phyloP scores from a whole-genome alignment of 139 green algal genomes.

The Eudorina sp. region DNA sequence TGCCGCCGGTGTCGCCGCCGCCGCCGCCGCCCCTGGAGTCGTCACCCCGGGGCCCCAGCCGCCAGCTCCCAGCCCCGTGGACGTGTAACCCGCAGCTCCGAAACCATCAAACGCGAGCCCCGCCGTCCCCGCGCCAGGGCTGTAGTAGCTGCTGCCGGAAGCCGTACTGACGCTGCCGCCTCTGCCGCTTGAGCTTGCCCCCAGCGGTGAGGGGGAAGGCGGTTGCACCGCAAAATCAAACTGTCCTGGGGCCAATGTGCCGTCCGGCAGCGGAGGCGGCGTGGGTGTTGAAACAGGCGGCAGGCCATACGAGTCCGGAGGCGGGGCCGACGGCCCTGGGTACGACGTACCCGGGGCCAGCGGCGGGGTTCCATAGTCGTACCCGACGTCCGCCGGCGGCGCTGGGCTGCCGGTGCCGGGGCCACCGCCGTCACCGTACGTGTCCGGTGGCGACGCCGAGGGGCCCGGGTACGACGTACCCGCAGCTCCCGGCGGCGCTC shows the following conservation, averaged over 20 bases:
- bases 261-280: neutral
- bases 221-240: no score
- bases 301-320: neutral
- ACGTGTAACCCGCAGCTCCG: neutral
- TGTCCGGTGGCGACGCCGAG: no score
- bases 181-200: neutral
- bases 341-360: neutral
- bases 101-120: neutral
- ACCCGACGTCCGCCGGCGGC: neutral
- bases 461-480: no score
- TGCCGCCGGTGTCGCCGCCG: neutral
- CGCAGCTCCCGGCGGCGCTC: no score
- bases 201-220: neutral
- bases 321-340: neutral
- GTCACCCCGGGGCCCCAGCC: neutral
- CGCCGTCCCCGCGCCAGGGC: neutral
- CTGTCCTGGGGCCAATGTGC: neutral
- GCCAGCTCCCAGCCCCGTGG: neutral
- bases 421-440: constrained; percentile 24
- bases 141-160: neutral
- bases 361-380: neutral
- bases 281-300: no score
- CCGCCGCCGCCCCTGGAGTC: neutral
- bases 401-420: neutral
- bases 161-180: neutral